phyloP scores from a whole-genome alignment of 441 rosid species.

The Arabidopsis hybrid region DNA sequence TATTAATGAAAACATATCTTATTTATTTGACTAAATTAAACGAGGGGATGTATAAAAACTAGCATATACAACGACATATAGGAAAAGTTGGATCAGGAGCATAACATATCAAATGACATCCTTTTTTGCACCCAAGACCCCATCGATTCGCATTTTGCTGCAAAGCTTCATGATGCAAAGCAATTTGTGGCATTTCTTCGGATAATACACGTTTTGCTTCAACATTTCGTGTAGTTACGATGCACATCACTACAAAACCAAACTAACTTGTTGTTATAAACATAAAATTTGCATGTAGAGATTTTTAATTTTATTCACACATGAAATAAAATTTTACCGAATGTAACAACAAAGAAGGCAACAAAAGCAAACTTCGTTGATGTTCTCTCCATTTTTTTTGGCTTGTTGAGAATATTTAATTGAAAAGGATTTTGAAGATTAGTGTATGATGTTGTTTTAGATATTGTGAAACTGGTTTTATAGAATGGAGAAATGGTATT shows the following conservation, averaged over 20 bases:
- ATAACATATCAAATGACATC: not conserved
- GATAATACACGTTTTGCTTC: not conserved
- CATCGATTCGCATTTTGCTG: not conserved
- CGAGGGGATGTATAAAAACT: not conserved
- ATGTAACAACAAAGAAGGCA: conserved; percentile 12
- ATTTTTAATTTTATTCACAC: no score
- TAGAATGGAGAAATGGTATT: not conserved
- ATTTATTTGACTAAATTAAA: not conserved
- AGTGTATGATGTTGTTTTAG: not conserved
- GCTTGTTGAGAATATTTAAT: not conserved
- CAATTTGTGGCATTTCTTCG: not conserved
- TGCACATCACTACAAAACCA: conserved; percentile 16
- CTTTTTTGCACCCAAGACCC: not conserved
- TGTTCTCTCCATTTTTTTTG: conserved; percentile 1
- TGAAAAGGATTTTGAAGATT: not conserved
- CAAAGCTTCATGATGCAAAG: not conserved
- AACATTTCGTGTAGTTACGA: not conserved
- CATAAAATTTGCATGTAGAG: not conserved
- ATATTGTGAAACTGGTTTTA: not conserved
- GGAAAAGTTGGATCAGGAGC: not conserved
- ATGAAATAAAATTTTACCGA: conserved; percentile 14
- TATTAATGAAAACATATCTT: no score
- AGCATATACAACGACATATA: not conserved
- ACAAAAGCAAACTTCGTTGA: conserved; percentile 20
- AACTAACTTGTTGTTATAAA: not conserved